Evolutionary conservation across 176 grass and related monocot genomes (phyloP).

Genomic region (Carex parvula): DNA sequence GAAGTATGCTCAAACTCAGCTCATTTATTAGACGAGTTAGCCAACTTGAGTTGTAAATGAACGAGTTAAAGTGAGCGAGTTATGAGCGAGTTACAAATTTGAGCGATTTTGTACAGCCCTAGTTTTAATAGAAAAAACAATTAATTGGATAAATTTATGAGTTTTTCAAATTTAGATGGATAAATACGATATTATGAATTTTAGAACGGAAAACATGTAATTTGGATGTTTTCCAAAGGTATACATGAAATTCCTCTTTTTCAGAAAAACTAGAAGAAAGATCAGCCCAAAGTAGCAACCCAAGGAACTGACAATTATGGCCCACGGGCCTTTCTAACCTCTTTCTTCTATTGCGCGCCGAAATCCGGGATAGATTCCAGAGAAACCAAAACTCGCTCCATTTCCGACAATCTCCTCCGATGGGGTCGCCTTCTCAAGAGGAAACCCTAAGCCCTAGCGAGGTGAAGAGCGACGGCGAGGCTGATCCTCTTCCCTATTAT

Average conservation of each 20-base stretch:
- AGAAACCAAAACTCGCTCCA: not conserved
- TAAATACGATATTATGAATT: no score
- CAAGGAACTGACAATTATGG: not conserved
- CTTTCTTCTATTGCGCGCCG: not conserved
- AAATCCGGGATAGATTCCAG: not conserved
- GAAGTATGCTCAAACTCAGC: no score
- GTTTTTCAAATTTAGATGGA: no score
- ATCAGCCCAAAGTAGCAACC: not conserved
- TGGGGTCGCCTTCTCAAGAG: conserved; percentile 19
- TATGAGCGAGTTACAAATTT: no score
- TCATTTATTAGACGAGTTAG: no score
- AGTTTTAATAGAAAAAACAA: no score
- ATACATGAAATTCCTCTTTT: not conserved
- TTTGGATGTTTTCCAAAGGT: no score
- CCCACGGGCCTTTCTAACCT: not conserved
- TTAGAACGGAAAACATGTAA: no score
- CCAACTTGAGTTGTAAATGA: no score
- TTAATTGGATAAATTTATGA: no score
- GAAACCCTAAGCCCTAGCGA: conserved; percentile 28
- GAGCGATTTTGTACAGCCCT: no score
- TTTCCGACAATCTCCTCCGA: conserved; percentile 17
- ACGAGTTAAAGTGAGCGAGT: no score
- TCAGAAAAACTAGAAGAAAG: not conserved
- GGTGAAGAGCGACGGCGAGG: not conserved
- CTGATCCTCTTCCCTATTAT: conserved; percentile 33